phyloP scores from a whole-genome alignment of 2,329 filamentous ascomycete species.

The Colletotrichum spaethianum region DNA sequence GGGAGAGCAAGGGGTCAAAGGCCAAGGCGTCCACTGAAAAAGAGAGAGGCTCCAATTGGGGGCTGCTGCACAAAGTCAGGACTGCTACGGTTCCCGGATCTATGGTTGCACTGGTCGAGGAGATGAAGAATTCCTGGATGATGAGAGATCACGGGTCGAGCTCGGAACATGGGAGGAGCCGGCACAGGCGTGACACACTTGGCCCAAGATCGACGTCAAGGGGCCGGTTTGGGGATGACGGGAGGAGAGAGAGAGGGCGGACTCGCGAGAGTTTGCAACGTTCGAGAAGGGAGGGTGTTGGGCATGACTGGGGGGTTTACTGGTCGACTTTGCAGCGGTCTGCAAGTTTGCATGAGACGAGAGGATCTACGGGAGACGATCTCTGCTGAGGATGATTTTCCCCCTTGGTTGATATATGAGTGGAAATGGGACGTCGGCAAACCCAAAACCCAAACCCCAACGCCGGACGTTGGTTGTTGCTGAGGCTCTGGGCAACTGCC shows the following conservation, averaged over 20 bases:
- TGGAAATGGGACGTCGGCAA: not conserved
- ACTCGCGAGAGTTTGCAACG: not conserved
- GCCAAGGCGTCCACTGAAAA: not conserved
- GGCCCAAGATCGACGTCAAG: conserved; percentile 34
- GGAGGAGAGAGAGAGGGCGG: not conserved
- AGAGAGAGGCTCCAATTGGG: not conserved
- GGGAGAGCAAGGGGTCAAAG: too few relatives aligned
- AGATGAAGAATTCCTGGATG: not conserved
- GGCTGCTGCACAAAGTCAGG: not conserved
- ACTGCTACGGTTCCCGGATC: not conserved
- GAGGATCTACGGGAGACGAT: not conserved
- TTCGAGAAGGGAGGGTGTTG: not conserved
- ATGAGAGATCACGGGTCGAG: not conserved
- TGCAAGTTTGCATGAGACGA: not conserved
- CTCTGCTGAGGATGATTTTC: not conserved
- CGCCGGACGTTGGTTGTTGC: too few relatives aligned
- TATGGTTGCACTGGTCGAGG: conserved; percentile 1
- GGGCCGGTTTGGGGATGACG: conserved; percentile 30
- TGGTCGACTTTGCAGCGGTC: not conserved
- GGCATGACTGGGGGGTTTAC: not conserved
- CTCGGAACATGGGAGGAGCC: not conserved
- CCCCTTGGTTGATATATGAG: not conserved
- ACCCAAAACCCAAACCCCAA: not conserved
- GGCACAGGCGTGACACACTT: conserved; percentile 21
- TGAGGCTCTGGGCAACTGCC: not conserved